A percentile compares a stretch with the other conserved stretches of the same genome.
phyloP scores from a whole-genome alignment of 805 yeast species.

The Isabelozyma heimii region DNA sequence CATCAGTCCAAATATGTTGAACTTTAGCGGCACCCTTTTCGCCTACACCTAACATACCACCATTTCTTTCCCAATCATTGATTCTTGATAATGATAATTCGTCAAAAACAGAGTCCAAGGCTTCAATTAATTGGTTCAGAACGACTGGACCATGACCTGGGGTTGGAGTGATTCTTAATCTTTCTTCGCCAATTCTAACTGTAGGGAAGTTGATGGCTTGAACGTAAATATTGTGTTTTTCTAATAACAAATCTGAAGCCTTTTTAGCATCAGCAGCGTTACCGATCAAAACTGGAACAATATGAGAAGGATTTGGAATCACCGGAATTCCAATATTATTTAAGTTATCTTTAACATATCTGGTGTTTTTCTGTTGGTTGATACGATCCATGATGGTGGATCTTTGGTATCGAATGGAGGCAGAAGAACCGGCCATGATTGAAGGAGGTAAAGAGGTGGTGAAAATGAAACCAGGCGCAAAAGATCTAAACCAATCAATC shows the following conservation, averaged over 20 bases:
- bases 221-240: constrained; percentile 84
- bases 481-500: constrained; percentile 94
- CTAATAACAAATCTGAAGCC: constrained; percentile 86
- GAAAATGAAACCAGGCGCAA: constrained; percentile 96
- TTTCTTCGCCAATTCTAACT: constrained; percentile 92
- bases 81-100: constrained; percentile 74
- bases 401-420: constrained; percentile 84
- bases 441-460: constrained; percentile 98
- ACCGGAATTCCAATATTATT: constrained; percentile 82
- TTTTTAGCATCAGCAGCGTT: constrained; percentile 88
- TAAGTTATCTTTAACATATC: constrained; percentile 76
- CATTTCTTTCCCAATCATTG: constrained; percentile 70
- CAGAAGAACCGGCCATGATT: constrained; percentile 90
- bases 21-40: constrained; percentile 43
- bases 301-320: constrained; percentile 95
- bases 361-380: constrained; percentile 79
- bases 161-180: constrained; percentile 97
- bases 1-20: constrained; percentile 84
- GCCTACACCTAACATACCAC: constrained; percentile 94
- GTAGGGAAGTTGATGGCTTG: constrained; percentile 99
- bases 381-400: constrained; percentile 73
- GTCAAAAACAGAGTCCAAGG: constrained; percentile 78
- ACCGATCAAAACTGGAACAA: constrained; percentile 93
- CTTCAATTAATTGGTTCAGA: constrained; percentile 70
- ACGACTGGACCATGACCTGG: constrained; percentile 88